Percentiles rank a stretch among this genome's conserved stretches.
These are phyloP conservation scores for Phytophthora meadii DNA, from an alignment of 352 stramenopile species.

Conservation along the genomic window DNA sequence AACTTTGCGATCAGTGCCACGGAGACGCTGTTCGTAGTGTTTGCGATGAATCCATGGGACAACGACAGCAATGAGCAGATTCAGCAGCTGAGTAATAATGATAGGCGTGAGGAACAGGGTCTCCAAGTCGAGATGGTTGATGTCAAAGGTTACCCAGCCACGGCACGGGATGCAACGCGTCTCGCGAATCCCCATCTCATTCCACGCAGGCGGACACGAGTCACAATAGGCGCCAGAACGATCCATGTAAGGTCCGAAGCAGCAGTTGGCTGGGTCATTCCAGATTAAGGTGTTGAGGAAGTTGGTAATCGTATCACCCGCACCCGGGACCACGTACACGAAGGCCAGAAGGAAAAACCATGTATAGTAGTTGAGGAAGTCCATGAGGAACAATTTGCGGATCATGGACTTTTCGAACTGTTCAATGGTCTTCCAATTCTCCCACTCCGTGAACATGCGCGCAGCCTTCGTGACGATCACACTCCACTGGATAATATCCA, in stretches of 20 bases:
- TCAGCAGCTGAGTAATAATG: conserved; percentile 80
- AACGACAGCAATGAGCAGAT: conserved; percentile 74
- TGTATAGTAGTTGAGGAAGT: conserved; percentile 91
- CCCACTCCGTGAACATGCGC: conserved; percentile 79
- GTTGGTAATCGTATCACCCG: conserved; percentile 84
- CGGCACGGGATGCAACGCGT: conserved; percentile 68
- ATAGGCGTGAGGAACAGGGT: conserved; percentile 85
- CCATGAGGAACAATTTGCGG: conserved; percentile 85
- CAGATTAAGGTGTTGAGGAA: conserved; percentile 79
- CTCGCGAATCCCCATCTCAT: conserved; percentile 44
- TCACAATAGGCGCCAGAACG: conserved; percentile 50
- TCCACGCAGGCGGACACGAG: conserved; percentile 71
- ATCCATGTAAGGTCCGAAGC: conserved; percentile 81
- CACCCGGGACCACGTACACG: conserved; percentile 83
- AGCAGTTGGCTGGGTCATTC: conserved; percentile 83
- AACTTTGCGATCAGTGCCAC: conserved; percentile 60
- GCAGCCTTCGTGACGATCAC: conserved; percentile 78
- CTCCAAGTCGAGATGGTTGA: conserved; percentile 82
- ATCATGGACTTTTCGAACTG: conserved; percentile 84
- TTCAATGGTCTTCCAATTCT: conserved; percentile 88
- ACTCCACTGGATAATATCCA: conserved; percentile 86
- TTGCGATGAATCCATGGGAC: conserved; percentile 80
- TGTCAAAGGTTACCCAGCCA: conserved; percentile 86
- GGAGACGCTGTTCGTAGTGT: conserved; percentile 70
- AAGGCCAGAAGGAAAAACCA: conserved; percentile 90